Conservation (phyloP, 208 protist genomes). For the Trypanosoma platydactyli region DNA sequence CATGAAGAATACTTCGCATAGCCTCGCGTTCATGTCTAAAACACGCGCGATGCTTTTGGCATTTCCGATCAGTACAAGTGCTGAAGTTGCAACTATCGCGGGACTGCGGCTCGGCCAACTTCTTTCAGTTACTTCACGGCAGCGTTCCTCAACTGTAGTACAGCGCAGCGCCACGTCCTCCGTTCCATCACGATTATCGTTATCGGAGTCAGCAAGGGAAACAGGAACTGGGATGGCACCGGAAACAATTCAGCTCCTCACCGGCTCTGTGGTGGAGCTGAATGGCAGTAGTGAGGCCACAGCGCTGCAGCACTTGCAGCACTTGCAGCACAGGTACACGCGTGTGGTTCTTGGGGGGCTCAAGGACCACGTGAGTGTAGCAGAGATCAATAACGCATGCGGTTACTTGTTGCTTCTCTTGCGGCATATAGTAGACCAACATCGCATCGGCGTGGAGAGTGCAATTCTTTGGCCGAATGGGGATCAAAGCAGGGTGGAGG, state of each 20-base stretch:
- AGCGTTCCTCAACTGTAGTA: neutral
- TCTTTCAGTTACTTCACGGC: conserved; percentile 17
- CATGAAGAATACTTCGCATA: conserved; percentile 21
- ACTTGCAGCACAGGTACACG: conserved; percentile 26
- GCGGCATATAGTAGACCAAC: conserved; percentile 36
- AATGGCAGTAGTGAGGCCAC: conserved; percentile 12
- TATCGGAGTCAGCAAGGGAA: neutral
- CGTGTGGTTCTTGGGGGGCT: conserved; percentile 24
- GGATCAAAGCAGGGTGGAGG: conserved; percentile 48
- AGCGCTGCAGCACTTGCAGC: neutral
- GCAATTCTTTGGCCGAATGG: conserved; percentile 51
- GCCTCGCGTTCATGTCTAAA: conserved; percentile 27
- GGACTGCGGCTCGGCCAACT: conserved; percentile 63
- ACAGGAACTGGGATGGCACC: neutral
- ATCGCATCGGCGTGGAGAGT: conserved; percentile 40
- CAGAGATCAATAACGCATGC: conserved; percentile 77
- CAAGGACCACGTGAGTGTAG: conserved; percentile 36
- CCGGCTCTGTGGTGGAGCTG: neutral
- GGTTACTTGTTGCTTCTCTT: conserved; percentile 59
- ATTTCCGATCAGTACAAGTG: conserved; percentile 58
- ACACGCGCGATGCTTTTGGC: conserved; percentile 40
- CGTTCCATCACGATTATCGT: neutral
- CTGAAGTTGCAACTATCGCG: conserved; percentile 51
- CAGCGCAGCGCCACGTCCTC: neutral
- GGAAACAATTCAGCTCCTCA: neutral